Base-by-base conservation (phyloP, 164 flowering plant species). In the Aristolochia californica region DNA sequence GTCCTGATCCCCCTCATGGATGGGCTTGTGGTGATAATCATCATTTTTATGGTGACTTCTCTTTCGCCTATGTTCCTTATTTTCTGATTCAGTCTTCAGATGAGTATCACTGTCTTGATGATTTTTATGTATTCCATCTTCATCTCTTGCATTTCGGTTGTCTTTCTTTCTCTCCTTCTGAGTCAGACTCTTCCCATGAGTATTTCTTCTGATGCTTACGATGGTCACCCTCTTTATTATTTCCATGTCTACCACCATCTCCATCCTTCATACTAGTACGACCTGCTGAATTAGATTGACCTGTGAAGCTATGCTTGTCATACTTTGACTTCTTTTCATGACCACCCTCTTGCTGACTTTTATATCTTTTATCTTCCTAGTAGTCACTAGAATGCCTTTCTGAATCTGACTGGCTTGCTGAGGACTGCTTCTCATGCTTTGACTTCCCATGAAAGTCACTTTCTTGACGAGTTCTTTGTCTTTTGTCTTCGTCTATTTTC, bases 381-480 rank as follows among this genome's bases (percentile, higher is more conserved):
- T 34, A 34, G 10, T 50, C 40, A 14, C 56, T 60, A 11, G 4
- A 34, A 34, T 34, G 40, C 40, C 40, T 40, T 17, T 51, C 63
- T 51, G 48, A 60, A 50, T 43, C 48, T 5, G 22, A 51, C 21
- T n/a, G 45, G 22, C 45, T 26, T 13, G 25, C 15, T 17, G 45
- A 59, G 27, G 65, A 26, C 45, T 55, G 61, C 49, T 69, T 72
- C 44, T 60, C 75, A 25, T 25, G 55, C 50, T 68, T 65, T 21
- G 71, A 61, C 26, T 64, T 72, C 7, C 24, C 43, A 17, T 24
- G 14, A 10, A 27, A 23, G 16, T 47, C 40, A 34, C 34, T 25
- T 40, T 55, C 48, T 45, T 64, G 64, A 55, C 30, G 43, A 22
- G 56, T 58, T 56, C 56, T 66, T 48, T 26, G 55, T 38, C 45